phyloP scores from a whole-genome alignment of 139 green algal species.

The Picochlorum sp. region DNA sequence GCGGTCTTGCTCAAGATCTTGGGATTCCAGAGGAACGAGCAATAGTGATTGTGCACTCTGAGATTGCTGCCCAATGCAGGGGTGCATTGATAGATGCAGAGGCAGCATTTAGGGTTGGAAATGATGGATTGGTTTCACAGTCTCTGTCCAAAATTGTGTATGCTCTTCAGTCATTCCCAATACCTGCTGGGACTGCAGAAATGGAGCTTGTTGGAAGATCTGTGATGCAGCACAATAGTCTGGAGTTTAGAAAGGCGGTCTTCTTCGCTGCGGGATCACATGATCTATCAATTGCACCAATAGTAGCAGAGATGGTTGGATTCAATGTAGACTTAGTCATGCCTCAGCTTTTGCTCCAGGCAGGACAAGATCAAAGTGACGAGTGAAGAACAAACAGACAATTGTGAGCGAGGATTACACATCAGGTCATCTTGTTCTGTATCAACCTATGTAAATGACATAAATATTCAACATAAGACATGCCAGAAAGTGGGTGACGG shows the following conservation, averaged over 20 bases:
- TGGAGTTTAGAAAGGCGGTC: conserved; percentile 14
- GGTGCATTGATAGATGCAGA: conserved; percentile 19
- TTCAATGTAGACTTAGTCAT: conserved; percentile 32
- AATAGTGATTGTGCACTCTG: conserved; percentile 15
- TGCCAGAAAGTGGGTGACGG: conserved; percentile 33
- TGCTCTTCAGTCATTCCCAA: conserved; percentile 18
- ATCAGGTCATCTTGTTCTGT: conserved; percentile 60
- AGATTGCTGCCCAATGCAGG: conserved; percentile 15
- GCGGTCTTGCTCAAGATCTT: conserved; percentile 21
- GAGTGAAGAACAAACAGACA: neutral
- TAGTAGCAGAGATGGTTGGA: conserved; percentile 26
- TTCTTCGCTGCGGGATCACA: conserved; percentile 23
- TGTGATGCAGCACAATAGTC: conserved; percentile 9
- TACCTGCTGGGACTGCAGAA: conserved; percentile 14
- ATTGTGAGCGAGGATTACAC: neutral
- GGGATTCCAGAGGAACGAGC: conserved; percentile 17
- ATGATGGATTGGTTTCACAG: conserved; percentile 6
- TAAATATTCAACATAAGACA: conserved; percentile 80
- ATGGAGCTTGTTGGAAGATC: conserved; percentile 22
- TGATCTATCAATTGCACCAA: conserved; percentile 5
- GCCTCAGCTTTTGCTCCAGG: neutral
- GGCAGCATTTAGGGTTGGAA: conserved; percentile 9
- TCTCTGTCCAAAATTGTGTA: conserved; percentile 7
- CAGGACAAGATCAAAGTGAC: neutral
- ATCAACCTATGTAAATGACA: conserved; percentile 77